Evolutionary conservation across 257 asterid species (phyloP).

Genomic region (Paraleonurus japonicus): DNA sequence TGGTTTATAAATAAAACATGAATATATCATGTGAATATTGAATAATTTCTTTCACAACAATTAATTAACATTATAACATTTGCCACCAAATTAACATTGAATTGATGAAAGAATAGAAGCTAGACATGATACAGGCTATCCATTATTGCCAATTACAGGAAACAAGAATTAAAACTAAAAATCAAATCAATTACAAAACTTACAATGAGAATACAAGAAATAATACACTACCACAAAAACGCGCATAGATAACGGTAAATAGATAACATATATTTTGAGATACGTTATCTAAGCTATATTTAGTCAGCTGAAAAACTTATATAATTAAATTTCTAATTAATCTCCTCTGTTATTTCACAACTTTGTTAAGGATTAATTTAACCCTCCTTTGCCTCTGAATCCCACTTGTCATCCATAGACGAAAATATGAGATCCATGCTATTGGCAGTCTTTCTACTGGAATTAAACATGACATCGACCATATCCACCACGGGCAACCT

Average conservation of each 20-base stretch:
- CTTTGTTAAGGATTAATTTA: neutral
- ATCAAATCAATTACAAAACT: conserved; percentile 17
- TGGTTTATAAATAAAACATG: too few relatives aligned
- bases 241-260: too few relatives aligned
- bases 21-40: too few relatives aligned
- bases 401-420: conserved; percentile 67
- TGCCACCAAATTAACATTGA: neutral
- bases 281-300: too few relatives aligned
- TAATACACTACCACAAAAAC: neutral
- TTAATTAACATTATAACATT: neutral
- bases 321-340: neutral
- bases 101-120: conserved; percentile 17
- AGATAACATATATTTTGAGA: too few relatives aligned
- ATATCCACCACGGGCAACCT: conserved; percentile 61
- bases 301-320: neutral
- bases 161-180: conserved; percentile 14
- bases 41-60: neutral
- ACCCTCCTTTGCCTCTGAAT: conserved; percentile 50
- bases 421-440: conserved; percentile 80
- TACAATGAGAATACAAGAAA: conserved; percentile 2
- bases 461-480: conserved; percentile 88
- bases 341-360: neutral
- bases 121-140: neutral
- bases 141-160: neutral
- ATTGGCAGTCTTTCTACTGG: conserved; percentile 66